Base-by-base conservation (phyloP, 441 rosid genomes). In the Dalechampia spathulata region DNA sequence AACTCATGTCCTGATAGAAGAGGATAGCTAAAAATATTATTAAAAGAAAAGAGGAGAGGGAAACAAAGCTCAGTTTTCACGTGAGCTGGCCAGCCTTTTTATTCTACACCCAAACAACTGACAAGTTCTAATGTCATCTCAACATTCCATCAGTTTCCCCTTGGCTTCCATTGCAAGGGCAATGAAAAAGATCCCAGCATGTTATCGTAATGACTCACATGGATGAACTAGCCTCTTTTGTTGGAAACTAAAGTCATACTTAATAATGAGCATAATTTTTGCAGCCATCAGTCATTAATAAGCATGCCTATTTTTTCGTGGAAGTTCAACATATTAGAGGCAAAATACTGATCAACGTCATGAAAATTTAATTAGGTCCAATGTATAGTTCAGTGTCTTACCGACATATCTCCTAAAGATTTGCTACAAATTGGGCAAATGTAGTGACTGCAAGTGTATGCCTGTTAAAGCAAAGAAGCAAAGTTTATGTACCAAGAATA, bases 371-470 rank as follows among this genome's bases (percentile, higher is more conserved):
- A 61, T 36, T 7, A 28, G 22, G 49, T 40, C 42, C 4, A 55
- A 55, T 27, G 55, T 41, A 50, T 22, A 25, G 8, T 30, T 43
- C 15, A 49, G 30, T n/a, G 21, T 51, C 85, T 65, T 83, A 85
- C 93, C 64, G 85, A 82, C 94, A 85, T 85, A 73, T 85, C 90
- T 58, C 94, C 94, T 74, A 85, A 50, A 14, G 94, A 85, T 67
- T 83, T 85, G 83, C 94, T 78, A 63, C 94, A 85, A 41, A 85
- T 77, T 21, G 94, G 90, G 55, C 94, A 85, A 65, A 70, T 71
- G 63, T 85, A 85, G 66, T 83, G 94, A 55, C 87, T 83, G 78
- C 85, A 80, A 16, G 94, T 83, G 63, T 85, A 85, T 40, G 90
- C 90, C 93, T 85, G 74, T 26, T 54, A 68, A 14, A 56, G 61